Percentiles rank a stretch among this genome's conserved stretches.
These are phyloP conservation scores for Euphrasia confusa DNA, from an alignment of 257 asterid genomes.

Conservation along the genomic window DNA sequence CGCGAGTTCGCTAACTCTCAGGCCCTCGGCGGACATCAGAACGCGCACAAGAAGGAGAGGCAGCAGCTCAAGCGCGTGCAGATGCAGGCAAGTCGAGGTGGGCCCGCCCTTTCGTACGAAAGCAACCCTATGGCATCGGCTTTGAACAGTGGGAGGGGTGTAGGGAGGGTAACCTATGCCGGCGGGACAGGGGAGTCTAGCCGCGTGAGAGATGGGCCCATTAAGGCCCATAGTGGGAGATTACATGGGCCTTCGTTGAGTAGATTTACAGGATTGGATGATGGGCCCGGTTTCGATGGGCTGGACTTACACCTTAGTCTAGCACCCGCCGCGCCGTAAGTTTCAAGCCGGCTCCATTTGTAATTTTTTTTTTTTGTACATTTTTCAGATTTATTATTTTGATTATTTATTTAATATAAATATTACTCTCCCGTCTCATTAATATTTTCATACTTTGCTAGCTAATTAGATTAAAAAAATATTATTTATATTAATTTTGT, in stretches of 20 bases:
- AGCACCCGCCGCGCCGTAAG: conserved; percentile 81
- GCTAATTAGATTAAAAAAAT: too few species aligned
- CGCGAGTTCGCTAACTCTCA: conserved; percentile 94
- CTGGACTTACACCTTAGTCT: conserved; percentile 85
- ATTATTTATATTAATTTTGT: too few species aligned
- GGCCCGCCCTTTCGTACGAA: conserved; percentile 70
- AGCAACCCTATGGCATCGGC: conserved; percentile 69
- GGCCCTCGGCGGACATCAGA: conserved; percentile 96
- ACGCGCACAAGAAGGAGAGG: conserved; percentile 91
- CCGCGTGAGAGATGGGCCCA: too few species aligned
- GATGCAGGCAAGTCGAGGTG: conserved; percentile 76
- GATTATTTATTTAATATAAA: too few species aligned
- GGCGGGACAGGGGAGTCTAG: too few species aligned
- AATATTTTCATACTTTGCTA: too few species aligned
- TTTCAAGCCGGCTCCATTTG: background rate
- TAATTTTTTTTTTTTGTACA: too few species aligned
- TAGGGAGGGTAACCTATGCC: too few species aligned
- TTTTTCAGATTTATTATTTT: too few species aligned
- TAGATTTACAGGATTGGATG: conserved; percentile 50
- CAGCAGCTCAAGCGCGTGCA: conserved; percentile 91
- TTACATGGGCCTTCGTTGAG: conserved; percentile 75
- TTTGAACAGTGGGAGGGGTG: conserved; percentile 17
- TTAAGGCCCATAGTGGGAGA: conserved; percentile 42
- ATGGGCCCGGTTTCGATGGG: conserved; percentile 67
- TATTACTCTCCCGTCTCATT: too few species aligned